These are phyloP conservation scores for Dendryphion nanum DNA, from an alignment of 2,329 filamentous ascomycete species.

Conservation along the genomic window DNA sequence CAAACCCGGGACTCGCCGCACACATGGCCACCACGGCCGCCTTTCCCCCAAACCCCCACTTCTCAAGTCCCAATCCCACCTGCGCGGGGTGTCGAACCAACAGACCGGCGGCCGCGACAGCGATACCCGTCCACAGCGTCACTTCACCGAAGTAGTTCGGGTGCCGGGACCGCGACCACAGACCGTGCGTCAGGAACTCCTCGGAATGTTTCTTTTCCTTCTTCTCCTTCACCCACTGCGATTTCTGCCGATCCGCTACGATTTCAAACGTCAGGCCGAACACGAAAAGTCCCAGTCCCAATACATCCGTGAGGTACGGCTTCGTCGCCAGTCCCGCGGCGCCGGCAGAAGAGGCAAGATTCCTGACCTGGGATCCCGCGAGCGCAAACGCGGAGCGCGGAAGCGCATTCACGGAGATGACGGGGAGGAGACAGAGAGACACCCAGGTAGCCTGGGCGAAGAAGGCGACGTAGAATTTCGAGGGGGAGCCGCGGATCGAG, in stretches of 20 bases:
- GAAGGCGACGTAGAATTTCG: conserved; percentile 56
- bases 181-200: conserved; percentile 61
- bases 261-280: conserved; percentile 62
- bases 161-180: conserved; percentile 62
- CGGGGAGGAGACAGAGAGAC: conserved; percentile 63
- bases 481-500: conserved; percentile 50
- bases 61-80: conserved; percentile 55
- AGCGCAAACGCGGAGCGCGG: conserved; percentile 51
- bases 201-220: conserved; percentile 65
- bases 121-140: conserved; percentile 68
- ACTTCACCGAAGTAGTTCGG: conserved; percentile 74
- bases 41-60: conserved; percentile 40
- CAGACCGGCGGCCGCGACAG: conserved; percentile 57
- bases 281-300: conserved; percentile 58
- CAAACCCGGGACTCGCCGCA: conserved; percentile 63
- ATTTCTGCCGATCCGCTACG: conserved; percentile 64
- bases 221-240: conserved; percentile 60
- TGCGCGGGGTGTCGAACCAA: conserved; percentile 56
- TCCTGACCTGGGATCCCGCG: conserved; percentile 7
- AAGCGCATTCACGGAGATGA: conserved; percentile 63
- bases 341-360: conserved; percentile 27
- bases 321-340: conserved; percentile 2
- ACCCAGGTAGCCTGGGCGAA: conserved; percentile 67
- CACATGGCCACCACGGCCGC: conserved; percentile 51
- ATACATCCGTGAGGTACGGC: conserved; percentile 50